Base-by-base conservation (phyloP, 2,329 filamentous ascomycete genomes). In the Penicillium griseofulvum region DNA sequence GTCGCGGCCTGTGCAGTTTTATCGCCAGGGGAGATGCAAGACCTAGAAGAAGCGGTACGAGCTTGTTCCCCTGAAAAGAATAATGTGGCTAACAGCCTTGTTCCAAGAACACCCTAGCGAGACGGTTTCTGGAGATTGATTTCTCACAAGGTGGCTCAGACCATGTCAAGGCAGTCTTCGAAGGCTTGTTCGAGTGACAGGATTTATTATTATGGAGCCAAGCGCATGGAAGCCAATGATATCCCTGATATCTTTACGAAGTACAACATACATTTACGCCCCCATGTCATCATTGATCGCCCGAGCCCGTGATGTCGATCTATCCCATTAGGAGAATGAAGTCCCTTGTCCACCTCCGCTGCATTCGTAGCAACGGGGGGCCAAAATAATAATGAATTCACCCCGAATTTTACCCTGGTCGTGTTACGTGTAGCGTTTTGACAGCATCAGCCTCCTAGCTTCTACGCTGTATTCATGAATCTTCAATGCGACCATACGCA, bases 1-100 rank as follows among this genome's bases (percentile, higher is more conserved):
- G 83, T 87, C 6, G 81, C 84, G 29, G 83, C 86, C 19, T 96
- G 89, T 71, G 84, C 88, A 5, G 81, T 80, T 42, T 76, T 95
- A 60, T 85, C 86, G 0, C 74, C 78, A 0, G 76, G 78, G 4
- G 90, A 96, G 65, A 79, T 80, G 49, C 71, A 75, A n/a, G 82
- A 83, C 36, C 77, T 97, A n/a, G 80, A 86, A 63, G 76, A 83
- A 59, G 90, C 91, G 24, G 84, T 84, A 72, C 64, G 77, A 68
- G 46, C 34, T 22, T 22, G 22, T 22, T 22, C 22, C 22, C 22
- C 4, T 22, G 4, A 22, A 22, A 22, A 4, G 4, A 17, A n/a
- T n/a, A 10, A 9, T 4, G 2, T 17, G 24, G 39, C 57, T 66
- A 16, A 62, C 48, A 38, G 26, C 10, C 10, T 22, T 16, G 6